Conservation (phyloP, 208 protist genomes). For the Wallacemonas collosoma region DNA sequence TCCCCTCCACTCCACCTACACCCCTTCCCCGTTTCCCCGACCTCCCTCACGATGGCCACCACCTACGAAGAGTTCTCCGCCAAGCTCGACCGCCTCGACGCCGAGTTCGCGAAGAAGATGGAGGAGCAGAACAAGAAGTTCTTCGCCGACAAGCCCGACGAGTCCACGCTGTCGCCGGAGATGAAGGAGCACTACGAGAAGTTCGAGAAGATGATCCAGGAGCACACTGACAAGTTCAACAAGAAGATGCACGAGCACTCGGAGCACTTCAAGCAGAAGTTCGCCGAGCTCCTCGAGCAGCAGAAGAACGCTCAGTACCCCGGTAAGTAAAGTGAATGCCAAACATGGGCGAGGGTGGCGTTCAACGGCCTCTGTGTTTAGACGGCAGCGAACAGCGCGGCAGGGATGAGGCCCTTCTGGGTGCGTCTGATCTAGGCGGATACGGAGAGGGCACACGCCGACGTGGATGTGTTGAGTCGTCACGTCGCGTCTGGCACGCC, state of each 20-base stretch:
- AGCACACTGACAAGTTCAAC: conserved; percentile 94
- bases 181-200: conserved; percentile 94
- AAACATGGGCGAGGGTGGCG: not conserved
- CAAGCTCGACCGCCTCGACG: conserved; percentile 91
- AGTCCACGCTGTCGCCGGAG: conserved; percentile 87
- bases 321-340: conserved; percentile 56
- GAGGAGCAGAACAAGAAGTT: conserved; percentile 93
- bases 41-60: conserved; percentile 68
- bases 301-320: conserved; percentile 93
- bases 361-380: too few species aligned
- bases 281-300: conserved; percentile 89
- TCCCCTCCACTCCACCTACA: conserved; percentile 13
- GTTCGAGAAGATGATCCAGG: conserved; percentile 93
- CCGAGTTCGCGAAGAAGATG: conserved; percentile 92
- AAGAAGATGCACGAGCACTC: conserved; percentile 93
- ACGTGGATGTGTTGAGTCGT: too few species aligned
- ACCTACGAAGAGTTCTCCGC: conserved; percentile 87
- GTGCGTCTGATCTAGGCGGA: too few species aligned
- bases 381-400: too few species aligned
- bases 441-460: too few species aligned
- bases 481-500: too few species aligned
- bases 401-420: too few species aligned
- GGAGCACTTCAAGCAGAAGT: conserved; percentile 92
- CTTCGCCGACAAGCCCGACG: conserved; percentile 91
- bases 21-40: not conserved